Conservation (phyloP, 345 rosid genomes). For the Crucihimalaya himalaica region DNA sequence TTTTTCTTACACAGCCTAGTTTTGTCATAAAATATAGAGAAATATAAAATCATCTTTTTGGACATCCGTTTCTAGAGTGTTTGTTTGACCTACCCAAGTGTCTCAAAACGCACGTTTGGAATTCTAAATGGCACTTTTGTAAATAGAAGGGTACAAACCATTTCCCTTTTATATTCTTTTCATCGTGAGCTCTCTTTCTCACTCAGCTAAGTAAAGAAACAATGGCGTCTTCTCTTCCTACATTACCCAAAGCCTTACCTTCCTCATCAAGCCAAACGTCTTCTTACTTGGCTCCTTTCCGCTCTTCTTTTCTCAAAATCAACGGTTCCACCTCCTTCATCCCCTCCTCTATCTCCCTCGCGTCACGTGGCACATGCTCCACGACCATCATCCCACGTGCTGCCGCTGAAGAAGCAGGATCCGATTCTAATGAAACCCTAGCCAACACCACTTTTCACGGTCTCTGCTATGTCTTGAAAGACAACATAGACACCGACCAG, state of each 20-base stretch:
- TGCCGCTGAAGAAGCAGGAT: background rate
- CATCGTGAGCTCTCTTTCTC: background rate
- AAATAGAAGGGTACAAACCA: background rate
- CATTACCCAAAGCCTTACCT: slow-evolving; percentile 25
- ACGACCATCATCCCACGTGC: slow-evolving; percentile 15
- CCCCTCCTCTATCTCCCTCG: slow-evolving; percentile 1
- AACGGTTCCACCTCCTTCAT: background rate
- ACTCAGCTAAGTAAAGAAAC: background rate
- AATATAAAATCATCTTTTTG: background rate
- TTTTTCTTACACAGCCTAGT: background rate
- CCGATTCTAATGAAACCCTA: slow-evolving; percentile 5
- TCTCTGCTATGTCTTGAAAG: slow-evolving; percentile 78
- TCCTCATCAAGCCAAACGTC: slow-evolving; percentile 16
- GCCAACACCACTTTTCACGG: slow-evolving; percentile 61
- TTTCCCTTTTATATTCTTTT: background rate
- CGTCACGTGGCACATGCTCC: slow-evolving; percentile 25
- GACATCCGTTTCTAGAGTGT: background rate
- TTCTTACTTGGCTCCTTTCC: background rate
- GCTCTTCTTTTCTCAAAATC: slow-evolving; percentile 15
- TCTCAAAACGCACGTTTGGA: slow-evolving; percentile 34
- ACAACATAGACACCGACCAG: slow-evolving; percentile 94
- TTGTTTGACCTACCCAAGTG: slow-evolving; percentile 25
- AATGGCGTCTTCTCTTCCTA: slow-evolving; percentile 42
- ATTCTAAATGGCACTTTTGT: slow-evolving; percentile 29
- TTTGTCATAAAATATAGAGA: background rate